Base-by-base conservation (phyloP, 1,139 yeast genomes). In the Geotrichum bryndzae region DNA sequence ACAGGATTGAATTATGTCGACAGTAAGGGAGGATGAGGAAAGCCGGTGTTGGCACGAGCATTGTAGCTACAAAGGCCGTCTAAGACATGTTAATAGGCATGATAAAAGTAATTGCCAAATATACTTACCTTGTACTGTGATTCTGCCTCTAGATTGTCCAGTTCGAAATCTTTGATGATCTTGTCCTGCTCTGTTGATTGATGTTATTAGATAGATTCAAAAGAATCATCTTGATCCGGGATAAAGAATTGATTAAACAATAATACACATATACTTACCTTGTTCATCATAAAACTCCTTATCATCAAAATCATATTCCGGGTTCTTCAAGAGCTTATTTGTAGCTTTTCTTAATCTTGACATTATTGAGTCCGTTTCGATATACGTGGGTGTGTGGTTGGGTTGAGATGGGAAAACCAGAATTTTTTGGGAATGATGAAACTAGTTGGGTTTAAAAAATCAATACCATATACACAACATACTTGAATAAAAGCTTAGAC, bases 11-110 rank as follows among this genome's bases (percentile, higher is more conserved):
- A 61, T 72, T 70, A 52, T 63, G 62, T 18, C 76, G 67, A 62
- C 74, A 72, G 61, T 73, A 73, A 0, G 73, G 72, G 15, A 72
- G 64, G 8, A 70, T 23, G 15, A 75, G 61, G 58, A 62, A 73
- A 11, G 69, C 58, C 2, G 77, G 77, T 6, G 76, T 68, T 8
- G 77, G 77, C n/a, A 72, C 54, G 29, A 72, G 66, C 61, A 72
- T 65, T 50, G 73, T 63, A 1, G 67, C 61, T 0, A 67, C 62
- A 61, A 70, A 70, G 2, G 70, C 72, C 15, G 63, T 55, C 65
- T 67, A 23, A 29, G 1, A 6, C 10, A 13, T 38, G 33, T 53
- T 29, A 25, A n/a, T 18, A 22, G 3, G 18, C 7, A 10, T 15
- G 7, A 18, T 29, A 51, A 22, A 25, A 48, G 27, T 41, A 35